Percentiles rank a stretch among this genome's conserved stretches.
Evolutionary conservation across 306 rosid species (phyloP).

Genomic region (Styphnolobium japonicum): DNA sequence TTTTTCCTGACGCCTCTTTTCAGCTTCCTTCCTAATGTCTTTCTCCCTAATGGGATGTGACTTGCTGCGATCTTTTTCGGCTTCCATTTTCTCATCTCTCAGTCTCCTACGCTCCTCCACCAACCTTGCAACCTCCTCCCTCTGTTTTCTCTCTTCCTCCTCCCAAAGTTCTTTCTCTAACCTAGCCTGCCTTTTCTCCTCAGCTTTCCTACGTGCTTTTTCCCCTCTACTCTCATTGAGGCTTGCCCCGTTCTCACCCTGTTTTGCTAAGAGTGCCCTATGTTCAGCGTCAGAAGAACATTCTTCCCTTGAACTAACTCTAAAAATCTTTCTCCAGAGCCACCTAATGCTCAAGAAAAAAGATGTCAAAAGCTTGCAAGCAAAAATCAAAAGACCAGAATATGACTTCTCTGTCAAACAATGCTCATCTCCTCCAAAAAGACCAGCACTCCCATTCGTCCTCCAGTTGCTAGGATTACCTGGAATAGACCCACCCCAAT

Average conservation of each 20-base stretch:
- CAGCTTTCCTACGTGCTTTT: conserved; percentile 97
- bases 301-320: conserved; percentile 73
- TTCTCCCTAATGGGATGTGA: conserved; percentile 52
- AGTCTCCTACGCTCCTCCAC: conserved; percentile 94
- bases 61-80: conserved; percentile 67
- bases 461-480: conserved; percentile 69
- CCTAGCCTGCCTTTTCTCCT: conserved; percentile 97
- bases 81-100: conserved; percentile 89
- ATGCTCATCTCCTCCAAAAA: conserved; percentile 77
- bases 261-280: conserved; percentile 63
- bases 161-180: conserved; percentile 87
- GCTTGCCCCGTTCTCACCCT: conserved; percentile 72
- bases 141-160: conserved; percentile 97
- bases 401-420: conserved; percentile 85
- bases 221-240: conserved; percentile 86
- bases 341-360: conserved; percentile 85
- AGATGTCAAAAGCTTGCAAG: conserved; percentile 70
- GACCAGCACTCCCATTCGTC: conserved; percentile 50
- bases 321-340: conserved; percentile 91
- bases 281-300: conserved; percentile 74
- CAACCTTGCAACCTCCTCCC: conserved; percentile 97
- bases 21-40: conserved; percentile 75
- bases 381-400: conserved; percentile 68
- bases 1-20: conserved; percentile 83
- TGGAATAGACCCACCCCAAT: conserved; percentile 74